phyloP scores from a whole-genome alignment of 169 alveolate species.

The Cryptosporidium bovis region DNA sequence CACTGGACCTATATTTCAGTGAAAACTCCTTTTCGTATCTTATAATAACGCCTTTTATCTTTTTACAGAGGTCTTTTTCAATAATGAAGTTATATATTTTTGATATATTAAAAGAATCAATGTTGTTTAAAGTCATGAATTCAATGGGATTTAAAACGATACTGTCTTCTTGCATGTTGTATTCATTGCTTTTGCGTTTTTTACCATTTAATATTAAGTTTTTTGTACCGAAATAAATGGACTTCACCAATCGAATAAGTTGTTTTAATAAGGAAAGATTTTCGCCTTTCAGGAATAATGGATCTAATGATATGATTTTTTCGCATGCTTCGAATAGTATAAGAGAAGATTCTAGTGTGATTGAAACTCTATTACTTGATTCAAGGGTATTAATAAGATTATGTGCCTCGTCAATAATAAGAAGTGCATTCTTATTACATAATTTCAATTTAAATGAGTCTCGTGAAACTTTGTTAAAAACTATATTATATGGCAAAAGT shows the following conservation, averaged over 20 bases:
- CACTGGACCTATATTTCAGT: not conserved
- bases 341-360: constrained; percentile 20
- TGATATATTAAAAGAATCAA: constrained; percentile 60
- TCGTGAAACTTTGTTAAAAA: constrained; percentile 79
- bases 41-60: constrained; percentile 74
- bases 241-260: constrained; percentile 21
- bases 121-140: constrained; percentile 71
- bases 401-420: constrained; percentile 86
- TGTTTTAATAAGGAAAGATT: constrained; percentile 18
- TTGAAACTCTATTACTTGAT: constrained; percentile 39
- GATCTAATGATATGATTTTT: constrained; percentile 1
- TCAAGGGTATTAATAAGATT: constrained; percentile 76
- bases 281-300: not conserved
- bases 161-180: not conserved
- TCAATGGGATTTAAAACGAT: constrained; percentile 44
- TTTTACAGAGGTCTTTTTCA: constrained; percentile 68
- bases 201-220: not conserved
- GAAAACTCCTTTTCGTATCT: constrained; percentile 29
- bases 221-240: constrained; percentile 13
- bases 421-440: constrained; percentile 72
- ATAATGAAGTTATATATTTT: constrained; percentile 27
- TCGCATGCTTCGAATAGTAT: constrained; percentile 19
- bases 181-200: constrained; percentile 10
- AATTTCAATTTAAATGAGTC: constrained; percentile 76
- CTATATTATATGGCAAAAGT: constrained; percentile 82